Conservation (phyloP, 139 green algal genomes). For the Chlamydomonas applanata region DNA sequence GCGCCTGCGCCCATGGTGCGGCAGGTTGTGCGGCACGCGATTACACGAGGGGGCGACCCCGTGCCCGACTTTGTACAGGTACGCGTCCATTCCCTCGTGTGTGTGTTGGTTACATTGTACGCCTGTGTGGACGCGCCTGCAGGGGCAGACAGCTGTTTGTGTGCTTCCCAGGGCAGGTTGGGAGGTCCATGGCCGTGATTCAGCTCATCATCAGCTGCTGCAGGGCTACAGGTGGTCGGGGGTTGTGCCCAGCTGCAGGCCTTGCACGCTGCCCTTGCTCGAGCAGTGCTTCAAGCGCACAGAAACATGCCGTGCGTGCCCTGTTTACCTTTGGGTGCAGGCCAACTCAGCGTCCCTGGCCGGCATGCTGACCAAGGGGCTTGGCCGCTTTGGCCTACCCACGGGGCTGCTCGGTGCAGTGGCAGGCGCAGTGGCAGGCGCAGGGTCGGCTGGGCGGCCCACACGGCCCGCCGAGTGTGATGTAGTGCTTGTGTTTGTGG, state of each 20-base stretch:
- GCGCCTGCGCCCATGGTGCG: constrained; percentile 19
- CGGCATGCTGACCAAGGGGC: constrained; percentile 51
- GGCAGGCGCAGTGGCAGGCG: neutral
- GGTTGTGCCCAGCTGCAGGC: too few relatives aligned
- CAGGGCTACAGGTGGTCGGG: too few relatives aligned
- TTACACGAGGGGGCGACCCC: constrained; percentile 25
- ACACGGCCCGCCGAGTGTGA: constrained; percentile 33
- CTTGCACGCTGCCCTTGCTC: too few relatives aligned
- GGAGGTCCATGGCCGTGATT: too few relatives aligned
- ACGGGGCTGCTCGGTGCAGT: constrained; percentile 10
- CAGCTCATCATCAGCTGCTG: too few relatives aligned
- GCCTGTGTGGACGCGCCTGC: too few relatives aligned
- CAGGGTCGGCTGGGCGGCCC: neutral
- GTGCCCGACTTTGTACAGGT: constrained; percentile 31
- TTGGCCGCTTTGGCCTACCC: constrained; percentile 56
- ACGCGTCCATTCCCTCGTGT: too few relatives aligned
- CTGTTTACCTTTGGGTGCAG: neutral
- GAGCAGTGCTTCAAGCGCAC: too few relatives aligned
- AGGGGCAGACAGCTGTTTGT: too few relatives aligned
- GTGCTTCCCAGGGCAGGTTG: too few relatives aligned
- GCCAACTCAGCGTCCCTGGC: constrained; percentile 20
- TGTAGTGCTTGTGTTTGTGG: constrained; percentile 63
- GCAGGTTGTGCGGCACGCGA: constrained; percentile 26
- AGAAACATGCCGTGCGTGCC: too few relatives aligned
- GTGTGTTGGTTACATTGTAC: too few relatives aligned